Evolutionary conservation across 139 green algal genomes (phyloP), one percentile per base, ranked within the genome.

Genomic region (Haematococcus sp.): DNA sequence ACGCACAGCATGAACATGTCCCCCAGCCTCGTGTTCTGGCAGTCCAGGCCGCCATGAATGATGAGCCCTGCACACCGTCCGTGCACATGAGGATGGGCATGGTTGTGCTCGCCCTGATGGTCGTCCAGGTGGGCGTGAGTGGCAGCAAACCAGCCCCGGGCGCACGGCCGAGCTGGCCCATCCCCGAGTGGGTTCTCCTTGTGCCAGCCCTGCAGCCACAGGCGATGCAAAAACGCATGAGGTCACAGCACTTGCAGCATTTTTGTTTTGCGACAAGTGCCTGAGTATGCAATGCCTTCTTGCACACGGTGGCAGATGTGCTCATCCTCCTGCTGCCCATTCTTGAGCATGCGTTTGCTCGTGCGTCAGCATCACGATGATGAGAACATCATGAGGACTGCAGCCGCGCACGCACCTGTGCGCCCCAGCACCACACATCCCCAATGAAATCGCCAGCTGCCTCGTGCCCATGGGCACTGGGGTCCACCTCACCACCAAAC

Each of bases 401-500:
- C n/a, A n/a, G n/a, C n/a, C n/a, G n/a, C 54, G 28, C 54, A n/a
- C 54, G 16, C 54, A 61, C 54, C 54, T 61, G 54, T n/a, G 4
- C 13, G 54, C 16, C 16, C 54, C 54, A 61, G 16, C 54, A 61
- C 11, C 27, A n/a, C 54, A 61, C 4, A 28, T 61, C 54, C 27
- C 28, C 16, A 23, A 20, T 61, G 64, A 88, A 91, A 55, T 76
- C 44, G 9, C 86, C 86, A 0, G 86, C 86, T 16, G 79, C 84
- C 17, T 76, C 67, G 23, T 87, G 81, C 4, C 81, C 84, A 60
- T 81, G 80, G 63, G 73, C 75, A 0, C 74, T 84, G 0, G 85
- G 85, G 23, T 87, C 78, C 63, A 91, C 81, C 71, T 91, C 86
- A 1, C 86, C 86, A 0, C 86, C 84, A 76, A 83, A 89, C 20